phyloP scores from a whole-genome alignment of 805 yeast genomes.

The Schwanniomyces vanrijiae region DNA sequence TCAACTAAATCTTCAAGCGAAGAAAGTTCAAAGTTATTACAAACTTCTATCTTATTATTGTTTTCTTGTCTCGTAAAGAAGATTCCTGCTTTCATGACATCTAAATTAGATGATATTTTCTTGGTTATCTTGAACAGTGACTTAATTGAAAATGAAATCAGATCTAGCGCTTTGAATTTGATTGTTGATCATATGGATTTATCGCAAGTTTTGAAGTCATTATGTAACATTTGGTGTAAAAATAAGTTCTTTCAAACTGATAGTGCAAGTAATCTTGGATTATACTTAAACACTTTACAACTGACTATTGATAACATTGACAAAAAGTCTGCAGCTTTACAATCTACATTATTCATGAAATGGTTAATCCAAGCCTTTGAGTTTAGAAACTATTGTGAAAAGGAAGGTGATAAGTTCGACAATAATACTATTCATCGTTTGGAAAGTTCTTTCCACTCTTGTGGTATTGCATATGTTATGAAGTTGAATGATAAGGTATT shows the following conservation, averaged over 20 bases:
- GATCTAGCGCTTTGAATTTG: conserved; percentile 60
- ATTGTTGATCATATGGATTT: conserved; percentile 68
- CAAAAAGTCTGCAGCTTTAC: conserved; percentile 72
- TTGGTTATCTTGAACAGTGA: conserved; percentile 56
- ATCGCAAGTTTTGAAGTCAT: conserved; percentile 57
- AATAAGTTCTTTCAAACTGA: conserved; percentile 33
- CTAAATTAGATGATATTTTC: conserved; percentile 65
- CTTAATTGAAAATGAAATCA: conserved; percentile 57
- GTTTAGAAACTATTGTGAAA: conserved; percentile 49
- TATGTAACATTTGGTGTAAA: conserved; percentile 61
- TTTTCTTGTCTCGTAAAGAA: conserved; percentile 75
- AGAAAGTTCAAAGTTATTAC: conserved; percentile 43
- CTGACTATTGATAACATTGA: conserved; percentile 63
- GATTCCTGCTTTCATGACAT: conserved; percentile 80
- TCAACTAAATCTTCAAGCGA: conserved; percentile 28
- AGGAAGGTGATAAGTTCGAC: conserved; percentile 46
- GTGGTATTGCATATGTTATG: conserved; percentile 77
- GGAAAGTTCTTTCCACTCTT: conserved; percentile 71
- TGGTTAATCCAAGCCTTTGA: conserved; percentile 73
- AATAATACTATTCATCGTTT: conserved; percentile 75
- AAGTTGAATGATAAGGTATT: conserved; percentile 91
- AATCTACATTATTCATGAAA: conserved; percentile 64
- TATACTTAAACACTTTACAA: conserved; percentile 69
- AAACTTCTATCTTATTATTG: conserved; percentile 69
- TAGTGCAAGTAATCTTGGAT: conserved; percentile 50